Percentiles rank a stretch among this genome's conserved stretches.
Evolutionary conservation across 495 filamentous ascomycete species (phyloP).

Genomic region (Aspergillus campestris): DNA sequence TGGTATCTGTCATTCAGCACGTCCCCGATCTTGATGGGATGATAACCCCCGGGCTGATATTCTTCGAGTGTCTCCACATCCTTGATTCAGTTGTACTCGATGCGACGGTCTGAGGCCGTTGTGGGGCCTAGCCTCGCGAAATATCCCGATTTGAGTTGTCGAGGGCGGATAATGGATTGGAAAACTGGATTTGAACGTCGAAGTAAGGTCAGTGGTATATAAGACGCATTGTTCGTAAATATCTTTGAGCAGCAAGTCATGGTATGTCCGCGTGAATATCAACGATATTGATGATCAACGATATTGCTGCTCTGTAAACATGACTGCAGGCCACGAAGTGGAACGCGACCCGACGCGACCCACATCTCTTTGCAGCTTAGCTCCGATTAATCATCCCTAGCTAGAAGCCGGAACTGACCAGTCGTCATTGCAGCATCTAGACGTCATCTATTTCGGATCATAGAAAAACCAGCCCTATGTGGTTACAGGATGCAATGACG

Average conservation of each 20-base stretch:
- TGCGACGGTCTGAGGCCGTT: background rate
- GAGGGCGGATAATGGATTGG: constrained; percentile 1
- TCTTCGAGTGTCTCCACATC: constrained; percentile 24
- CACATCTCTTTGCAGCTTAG: no score
- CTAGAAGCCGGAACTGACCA: no score
- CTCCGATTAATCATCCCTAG: no score
- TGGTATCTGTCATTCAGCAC: constrained; percentile 29
- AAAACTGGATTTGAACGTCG: constrained; percentile 1
- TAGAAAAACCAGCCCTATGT: background rate
- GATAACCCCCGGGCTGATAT: constrained; percentile 29
- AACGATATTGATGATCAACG: constrained; percentile 1
- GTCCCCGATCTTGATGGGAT: constrained; percentile 41
- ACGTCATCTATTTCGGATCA: constrained; percentile 20
- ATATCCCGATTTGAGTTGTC: constrained; percentile 1
- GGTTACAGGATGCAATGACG: background rate
- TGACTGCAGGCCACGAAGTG: background rate
- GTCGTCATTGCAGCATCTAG: constrained; percentile 23
- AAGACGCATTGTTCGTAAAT: background rate
- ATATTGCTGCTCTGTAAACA: constrained; percentile 1
- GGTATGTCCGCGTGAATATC: constrained; percentile 1
- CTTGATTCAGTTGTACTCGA: constrained; percentile 27
- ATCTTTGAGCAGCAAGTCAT: constrained; percentile 1
- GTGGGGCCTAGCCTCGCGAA: constrained; percentile 1
- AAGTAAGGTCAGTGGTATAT: background rate
- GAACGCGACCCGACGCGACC: no score